Base-by-base conservation (phyloP, 148 eudicot species). In the Camellia japonica region DNA sequence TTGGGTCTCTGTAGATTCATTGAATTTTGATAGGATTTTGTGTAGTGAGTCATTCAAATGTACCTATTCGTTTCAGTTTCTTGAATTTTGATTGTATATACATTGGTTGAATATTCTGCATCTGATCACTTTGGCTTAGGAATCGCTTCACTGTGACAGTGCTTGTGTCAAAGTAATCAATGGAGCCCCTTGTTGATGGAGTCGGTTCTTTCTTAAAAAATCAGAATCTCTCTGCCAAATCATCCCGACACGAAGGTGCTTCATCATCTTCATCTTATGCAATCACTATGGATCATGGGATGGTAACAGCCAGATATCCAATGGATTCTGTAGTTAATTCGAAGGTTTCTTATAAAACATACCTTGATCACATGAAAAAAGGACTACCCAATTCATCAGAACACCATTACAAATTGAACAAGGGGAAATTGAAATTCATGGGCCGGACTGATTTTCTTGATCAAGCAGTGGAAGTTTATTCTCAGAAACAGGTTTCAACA, bases 141-240 rank as follows among this genome's bases (percentile, higher is more conserved):
- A 69, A 41, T 85, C 80, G 64, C 83, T 75, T 65, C 83, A 71
- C 62, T 18, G 30, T 78, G 63, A 63, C 84, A 85, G 91, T 81
- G 55, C 69, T 83, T 74, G 68, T 59, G 58, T 72, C 73, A 80
- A 88, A 78, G 55, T 44, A 72, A 30, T 7, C 13, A 13, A 86
- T 87, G 82, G 91, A 89, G 63, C 85, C 88, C 12, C 85, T 82
- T 81, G 86, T 90, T 41, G 90, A 87, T 73, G 90, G 86, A 46
- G 76, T 90, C 78, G 80, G 56, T 76, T 77, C 86, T 14, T 43
- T 82, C 84, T 76, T 68, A 73, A 83, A 77, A 71, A 5, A 65
- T 19, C 84, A 74, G 71, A 88, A 60, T 74, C 83, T 71, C 47
- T 8, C 70, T 14, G 11, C 78, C 51, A 84, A 82, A 58, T 77